phyloP scores from a whole-genome alignment of 1,284 basidiomycete species.

The Boletus sp. region DNA sequence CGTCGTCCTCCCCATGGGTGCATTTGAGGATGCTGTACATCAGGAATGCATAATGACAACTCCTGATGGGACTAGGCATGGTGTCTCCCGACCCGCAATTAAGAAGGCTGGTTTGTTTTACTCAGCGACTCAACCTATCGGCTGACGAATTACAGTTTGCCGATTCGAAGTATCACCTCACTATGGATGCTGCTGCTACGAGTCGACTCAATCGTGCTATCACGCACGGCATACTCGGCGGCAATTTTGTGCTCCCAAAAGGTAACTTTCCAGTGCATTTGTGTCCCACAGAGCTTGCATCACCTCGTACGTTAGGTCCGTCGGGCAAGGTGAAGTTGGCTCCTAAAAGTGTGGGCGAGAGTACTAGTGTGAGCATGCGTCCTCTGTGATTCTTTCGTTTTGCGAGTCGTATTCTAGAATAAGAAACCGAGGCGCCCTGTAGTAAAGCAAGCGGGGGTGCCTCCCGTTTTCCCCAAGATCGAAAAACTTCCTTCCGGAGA shows the following conservation, averaged over 20 bases:
- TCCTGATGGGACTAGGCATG: constrained; percentile 61
- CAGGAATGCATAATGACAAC: constrained; percentile 69
- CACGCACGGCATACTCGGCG: constrained; percentile 57
- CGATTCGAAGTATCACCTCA: constrained; percentile 67
- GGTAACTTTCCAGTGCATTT: constrained; percentile 35
- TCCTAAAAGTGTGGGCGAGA: constrained; percentile 49
- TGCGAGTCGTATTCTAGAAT: constrained; percentile 32
- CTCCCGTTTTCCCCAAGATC: constrained; percentile 3
- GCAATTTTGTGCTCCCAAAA: constrained; percentile 70
- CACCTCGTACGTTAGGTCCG: constrained; percentile 23
- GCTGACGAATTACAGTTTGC: constrained; percentile 48
- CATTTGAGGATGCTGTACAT: background rate
- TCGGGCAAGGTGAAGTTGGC: constrained; percentile 69
- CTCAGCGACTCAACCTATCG: too few species aligned
- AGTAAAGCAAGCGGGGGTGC: constrained; percentile 17
- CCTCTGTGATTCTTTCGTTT: background rate
- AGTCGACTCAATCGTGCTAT: constrained; percentile 74
- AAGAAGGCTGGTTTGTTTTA: constrained; percentile 56
- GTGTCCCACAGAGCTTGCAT: background rate
- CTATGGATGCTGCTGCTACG: constrained; percentile 52
- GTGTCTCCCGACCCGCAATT: constrained; percentile 73
- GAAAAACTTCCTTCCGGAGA: constrained; percentile 17
- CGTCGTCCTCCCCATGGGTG: background rate
- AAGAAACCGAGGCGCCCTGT: constrained; percentile 10
- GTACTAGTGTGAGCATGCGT: constrained; percentile 50